phyloP scores from a whole-genome alignment of 768 basidiomycete genomes.

The Russula foetens region DNA sequence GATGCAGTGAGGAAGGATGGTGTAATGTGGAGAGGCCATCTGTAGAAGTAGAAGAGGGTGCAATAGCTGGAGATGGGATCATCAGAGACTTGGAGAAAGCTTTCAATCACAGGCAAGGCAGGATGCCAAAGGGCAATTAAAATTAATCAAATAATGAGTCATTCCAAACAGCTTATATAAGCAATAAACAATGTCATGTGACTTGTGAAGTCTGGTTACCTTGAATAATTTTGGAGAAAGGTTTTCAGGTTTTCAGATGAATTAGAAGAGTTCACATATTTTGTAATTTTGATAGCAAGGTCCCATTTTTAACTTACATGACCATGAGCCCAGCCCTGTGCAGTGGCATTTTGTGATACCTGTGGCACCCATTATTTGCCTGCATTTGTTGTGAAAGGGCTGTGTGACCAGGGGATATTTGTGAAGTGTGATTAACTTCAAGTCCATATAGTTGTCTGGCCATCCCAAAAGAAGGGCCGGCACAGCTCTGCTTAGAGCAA shows the following conservation, averaged over 20 bases:
- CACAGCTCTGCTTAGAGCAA: too few relatives aligned
- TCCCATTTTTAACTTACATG: background rate
- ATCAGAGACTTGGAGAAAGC: background rate
- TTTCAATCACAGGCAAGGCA: background rate
- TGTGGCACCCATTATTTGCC: background rate
- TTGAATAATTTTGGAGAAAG: too few relatives aligned
- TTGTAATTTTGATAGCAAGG: background rate
- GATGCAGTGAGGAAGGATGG: background rate
- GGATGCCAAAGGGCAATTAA: background rate
- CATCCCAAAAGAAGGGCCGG: too few relatives aligned
- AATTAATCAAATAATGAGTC: background rate
- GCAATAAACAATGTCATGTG: background rate
- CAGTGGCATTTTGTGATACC: background rate
- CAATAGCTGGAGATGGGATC: slow-evolving; percentile 1
- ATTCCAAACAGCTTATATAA: background rate
- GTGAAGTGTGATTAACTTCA: too few relatives aligned
- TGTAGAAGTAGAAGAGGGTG: background rate
- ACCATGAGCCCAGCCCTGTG: background rate
- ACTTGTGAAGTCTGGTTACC: background rate
- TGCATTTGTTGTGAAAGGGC: background rate
- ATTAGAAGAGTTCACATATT: too few relatives aligned
- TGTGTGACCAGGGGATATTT: too few relatives aligned
- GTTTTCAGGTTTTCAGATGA: too few relatives aligned
- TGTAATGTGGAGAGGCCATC: background rate
- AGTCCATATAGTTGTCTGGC: too few relatives aligned